Evolutionary conservation across 2,329 filamentous ascomycete species (phyloP), one percentile per base, ranked within the genome.

Genomic region (Trichophyton rubrum): DNA sequence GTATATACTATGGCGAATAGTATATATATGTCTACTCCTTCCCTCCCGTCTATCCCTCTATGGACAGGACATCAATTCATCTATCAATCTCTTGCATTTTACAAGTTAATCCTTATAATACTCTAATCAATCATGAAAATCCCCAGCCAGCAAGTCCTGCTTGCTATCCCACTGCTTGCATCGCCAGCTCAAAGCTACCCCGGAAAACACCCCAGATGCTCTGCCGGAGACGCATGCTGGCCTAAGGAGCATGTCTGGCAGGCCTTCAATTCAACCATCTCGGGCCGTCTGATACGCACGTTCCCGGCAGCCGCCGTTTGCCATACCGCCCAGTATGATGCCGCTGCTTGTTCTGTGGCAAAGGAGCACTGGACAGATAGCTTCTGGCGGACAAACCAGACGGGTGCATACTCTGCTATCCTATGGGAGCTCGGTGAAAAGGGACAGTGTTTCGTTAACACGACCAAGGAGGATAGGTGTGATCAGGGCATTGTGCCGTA

Each of bases 361-460:
- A 64, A 62, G 30, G 58, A 65, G 24, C 60, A 63, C 22, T 67
- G 66, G 66, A 59, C 33, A 5, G 55, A 64, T 20, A 65, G 62
- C 53, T 63, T 62, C 49, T 67, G 62, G 63, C 51, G 64, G 60
- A 65, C 66, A 2, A 66, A 68, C 58, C 67, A 68, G 61, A 64
- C 67, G 2, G 67, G 67, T 41, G 67, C 66, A 6, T 68, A 67
- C 53, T 59, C 62, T 2, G 68, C 67, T 2, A 69, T 70, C 15
- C 60, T 67, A n/a, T 71, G 68, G 68, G 68, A 71, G 56, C 59
- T 69, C 7, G 69, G 69, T 17, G 62, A 64, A 20, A 64, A 64
- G 9, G 63, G 58, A 3, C 67, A 70, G 60, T 71, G 69, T 57
- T 70, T 69, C 62, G 66, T 68, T 51, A 64, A 67, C 61, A 64